phyloP scores from a whole-genome alignment of 2,329 filamentous ascomycete genomes.

The Penicillium sp. region DNA sequence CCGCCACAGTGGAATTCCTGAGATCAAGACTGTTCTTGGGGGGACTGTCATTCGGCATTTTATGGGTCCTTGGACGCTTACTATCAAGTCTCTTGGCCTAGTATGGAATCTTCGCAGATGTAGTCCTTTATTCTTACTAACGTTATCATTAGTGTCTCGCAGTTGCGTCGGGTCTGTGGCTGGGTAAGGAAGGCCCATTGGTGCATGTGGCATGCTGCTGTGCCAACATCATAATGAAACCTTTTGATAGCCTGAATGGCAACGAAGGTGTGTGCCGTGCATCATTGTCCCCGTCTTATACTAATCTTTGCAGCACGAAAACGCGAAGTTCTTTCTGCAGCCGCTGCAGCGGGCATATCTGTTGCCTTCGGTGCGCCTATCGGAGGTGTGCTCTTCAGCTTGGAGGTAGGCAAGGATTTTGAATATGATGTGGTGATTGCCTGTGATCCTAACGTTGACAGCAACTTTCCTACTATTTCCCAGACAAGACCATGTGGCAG shows the following conservation, averaged over 20 bases:
- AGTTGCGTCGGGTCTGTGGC: constrained; percentile 91
- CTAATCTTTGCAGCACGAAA: constrained; percentile 68
- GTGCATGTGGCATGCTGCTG: constrained; percentile 98
- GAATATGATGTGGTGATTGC: neutral
- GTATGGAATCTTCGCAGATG: constrained; percentile 49
- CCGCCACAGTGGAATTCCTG: constrained; percentile 92
- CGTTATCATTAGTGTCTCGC: constrained; percentile 69
- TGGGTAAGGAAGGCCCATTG: constrained; percentile 92
- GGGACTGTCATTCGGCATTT: constrained; percentile 91
- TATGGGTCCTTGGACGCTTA: constrained; percentile 81
- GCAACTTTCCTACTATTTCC: constrained; percentile 96
- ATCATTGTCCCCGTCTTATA: neutral
- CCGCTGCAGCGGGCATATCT: constrained; percentile 87
- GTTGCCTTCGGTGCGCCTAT: constrained; percentile 94
- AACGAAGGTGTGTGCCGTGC: constrained; percentile 70
- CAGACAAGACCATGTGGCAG: constrained; percentile 99
- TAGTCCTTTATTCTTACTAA: constrained; percentile 7
- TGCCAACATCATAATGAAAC: constrained; percentile 88
- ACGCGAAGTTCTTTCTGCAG: constrained; percentile 87
- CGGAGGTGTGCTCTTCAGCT: constrained; percentile 89
- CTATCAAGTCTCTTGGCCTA: constrained; percentile 86
- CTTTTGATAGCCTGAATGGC: constrained; percentile 75
- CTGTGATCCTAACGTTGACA: constrained; percentile 34
- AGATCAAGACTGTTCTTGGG: constrained; percentile 94
- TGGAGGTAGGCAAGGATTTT: constrained; percentile 66